Evolutionary conservation across 2,329 filamentous ascomycete species (phyloP).

Genomic region (Stromatinia cepivora): DNA sequence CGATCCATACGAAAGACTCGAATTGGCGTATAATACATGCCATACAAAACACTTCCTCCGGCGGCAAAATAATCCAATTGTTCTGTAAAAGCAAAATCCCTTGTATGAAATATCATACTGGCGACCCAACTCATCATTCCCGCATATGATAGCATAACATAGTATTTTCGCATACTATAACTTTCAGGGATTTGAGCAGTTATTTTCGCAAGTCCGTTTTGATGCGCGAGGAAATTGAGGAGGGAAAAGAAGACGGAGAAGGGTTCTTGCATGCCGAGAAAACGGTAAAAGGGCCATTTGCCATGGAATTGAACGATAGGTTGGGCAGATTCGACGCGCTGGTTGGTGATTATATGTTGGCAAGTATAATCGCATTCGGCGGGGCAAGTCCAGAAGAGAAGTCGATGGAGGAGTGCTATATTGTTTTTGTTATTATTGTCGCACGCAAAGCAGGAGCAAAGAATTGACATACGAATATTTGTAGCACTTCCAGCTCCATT

Average conservation of each 20-base stretch:
- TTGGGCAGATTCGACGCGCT: conserved; percentile 64
- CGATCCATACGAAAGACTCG: conserved; percentile 81
- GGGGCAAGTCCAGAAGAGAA: conserved; percentile 89
- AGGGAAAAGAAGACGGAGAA: conserved; percentile 91
- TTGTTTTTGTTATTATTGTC: conserved; percentile 28
- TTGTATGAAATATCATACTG: conserved; percentile 87
- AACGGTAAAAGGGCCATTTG: conserved; percentile 94
- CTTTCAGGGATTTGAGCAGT: conserved; percentile 66
- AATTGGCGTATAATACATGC: conserved; percentile 81
- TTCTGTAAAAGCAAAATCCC: conserved; percentile 84
- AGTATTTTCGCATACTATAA: conserved; percentile 80
- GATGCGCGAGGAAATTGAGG: conserved; percentile 86
- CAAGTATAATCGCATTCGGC: conserved; percentile 97
- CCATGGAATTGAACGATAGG: conserved; percentile 91
- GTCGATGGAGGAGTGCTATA: conserved; percentile 75
- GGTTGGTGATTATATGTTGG: conserved; percentile 84
- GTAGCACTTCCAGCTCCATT: conserved; percentile 54
- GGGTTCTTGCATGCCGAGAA: conserved; percentile 92
- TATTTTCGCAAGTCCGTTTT: conserved; percentile 70
- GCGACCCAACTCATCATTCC: conserved; percentile 83
- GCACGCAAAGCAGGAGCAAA: conserved; percentile 16
- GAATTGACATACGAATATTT: conserved; percentile 35
- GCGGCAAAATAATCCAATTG: conserved; percentile 96
- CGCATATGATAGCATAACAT: conserved; percentile 75
- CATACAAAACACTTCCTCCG: conserved; percentile 86